Base-by-base conservation (phyloP, 1,139 yeast genomes). In the Wickerhamomyces sp. region DNA sequence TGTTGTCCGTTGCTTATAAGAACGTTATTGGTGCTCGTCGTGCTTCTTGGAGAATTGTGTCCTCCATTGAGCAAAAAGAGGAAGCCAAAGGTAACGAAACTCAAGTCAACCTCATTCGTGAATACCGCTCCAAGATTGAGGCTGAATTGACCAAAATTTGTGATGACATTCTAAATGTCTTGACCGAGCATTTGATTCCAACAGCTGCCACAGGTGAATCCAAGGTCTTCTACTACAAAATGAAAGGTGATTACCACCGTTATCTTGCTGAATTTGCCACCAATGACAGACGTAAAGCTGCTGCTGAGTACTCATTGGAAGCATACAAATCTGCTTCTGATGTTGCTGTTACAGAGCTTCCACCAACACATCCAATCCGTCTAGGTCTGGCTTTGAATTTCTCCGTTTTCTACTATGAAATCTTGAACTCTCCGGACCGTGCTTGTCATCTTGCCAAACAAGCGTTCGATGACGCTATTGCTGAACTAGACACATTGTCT, bases 191-290 rank as follows among this genome's bases (percentile, higher is more conserved):
- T 64, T 79, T 91, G 65, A 88, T 91, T 57, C 89, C 96, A 54
- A 78, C 91, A 42, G 96, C 97, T 48, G 87, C 84, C 64, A 78
- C 95, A 45, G 97, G 96, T 56, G 98, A 91, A 69, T 87, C 96
- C 35, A 88, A 89, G 75, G 97, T 91, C 42, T 91, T 91, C 68
- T 91, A 91, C 76, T 88, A 86, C 72, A 91, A 91, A 79, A 91
- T 91, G 97, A 89, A 91, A 75, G 98, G 97, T 71, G 98, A 91
- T 66, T 91, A 91, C 75, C 95, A 89, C 75, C 95, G 98, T 71
- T 91, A 91, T 68, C 77, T 91, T 68, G 97, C 97, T 46, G 98
- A 91, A 70, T 91, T 91, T 59, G 93, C 96, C 46, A 73, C 78
- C 51, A 78, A 87, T 50, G 96, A 87, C 54, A 84, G 85, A 70